Evolutionary conservation across 768 basidiomycete species (phyloP), one percentile per base, ranked within the genome.

Genomic region (Collybia sordida): DNA sequence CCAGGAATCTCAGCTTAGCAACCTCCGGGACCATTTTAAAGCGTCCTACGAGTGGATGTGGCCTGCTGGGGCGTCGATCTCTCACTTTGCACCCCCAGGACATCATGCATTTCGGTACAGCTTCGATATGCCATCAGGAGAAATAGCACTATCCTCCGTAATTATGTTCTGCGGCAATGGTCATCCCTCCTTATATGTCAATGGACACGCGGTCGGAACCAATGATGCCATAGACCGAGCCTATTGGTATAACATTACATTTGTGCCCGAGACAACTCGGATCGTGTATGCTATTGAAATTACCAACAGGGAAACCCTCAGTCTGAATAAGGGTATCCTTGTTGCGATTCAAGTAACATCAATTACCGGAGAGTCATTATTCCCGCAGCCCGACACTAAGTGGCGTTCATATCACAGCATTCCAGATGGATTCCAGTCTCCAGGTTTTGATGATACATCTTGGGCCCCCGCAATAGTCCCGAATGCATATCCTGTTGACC

Each of bases 31-130:
- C n/a, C n/a, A n/a, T 11, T 45, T 49, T 3, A 46, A 55, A 4
- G 63, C 64, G 44, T 17, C 22, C 21, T 47, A 59, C 37, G 54
- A 55, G 1, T 66, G 67, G 65, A 66, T 66, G 27, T 68, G 65
- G 65, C 63, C 64, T 4, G 9, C 40, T 0, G 65, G 65, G 45
- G 19, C n/a, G n/a, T n/a, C 50, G 6, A 45, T 54, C 19, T 42
- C 50, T 7, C 57, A 54, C 0, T 43, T 47, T 37, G 57, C 59
- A 6, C 59, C 61, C 28, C 40, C 51, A 17, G 61, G 47, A 21
- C 49, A 55, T 15, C 47, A 59, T 21, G 66, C 57, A 2, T 63
- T 68, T 49, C 64, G 67, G 18, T 60, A 0, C 59, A 59, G 52
- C 11, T 31, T 31, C 31, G 11, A 34, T 17, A 21, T 28, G 0